Evolutionary conservation across 1,139 yeast genomes (phyloP).

Genomic region (Yamadazyma friedrichii): DNA sequence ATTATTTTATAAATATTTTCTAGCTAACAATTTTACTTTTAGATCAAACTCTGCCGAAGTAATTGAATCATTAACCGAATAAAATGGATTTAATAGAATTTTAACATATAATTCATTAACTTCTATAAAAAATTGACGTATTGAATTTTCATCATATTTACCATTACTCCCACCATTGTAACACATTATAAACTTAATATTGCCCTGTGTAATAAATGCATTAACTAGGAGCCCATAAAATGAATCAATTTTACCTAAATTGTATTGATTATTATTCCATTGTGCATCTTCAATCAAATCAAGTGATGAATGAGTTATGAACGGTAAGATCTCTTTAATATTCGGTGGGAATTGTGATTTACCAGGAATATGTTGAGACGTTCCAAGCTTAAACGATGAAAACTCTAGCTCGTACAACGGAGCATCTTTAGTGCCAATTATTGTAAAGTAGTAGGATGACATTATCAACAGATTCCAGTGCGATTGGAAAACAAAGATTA

Average conservation of each 20-base stretch:
- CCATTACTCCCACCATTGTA: conserved; percentile 39
- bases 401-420: conserved; percentile 89
- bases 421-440: conserved; percentile 82
- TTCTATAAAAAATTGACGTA: conserved; percentile 81
- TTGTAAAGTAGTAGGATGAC: conserved; percentile 79
- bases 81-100: conserved; percentile 84
- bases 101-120: conserved; percentile 86
- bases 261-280: conserved; percentile 66
- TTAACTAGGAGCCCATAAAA: conserved; percentile 80
- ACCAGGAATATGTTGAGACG: conserved; percentile 50
- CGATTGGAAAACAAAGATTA: no score
- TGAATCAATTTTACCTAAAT: conserved; percentile 78
- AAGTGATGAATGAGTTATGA: conserved; percentile 81
- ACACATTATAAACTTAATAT: conserved; percentile 75
- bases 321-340: conserved; percentile 80
- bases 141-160: conserved; percentile 64
- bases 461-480: neutral
- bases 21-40: conserved; percentile 68
- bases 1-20: conserved; percentile 61
- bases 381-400: conserved; percentile 51
- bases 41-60: conserved; percentile 74
- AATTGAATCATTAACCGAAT: conserved; percentile 72
- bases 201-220: conserved; percentile 87
- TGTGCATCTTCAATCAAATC: conserved; percentile 89
- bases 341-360: conserved; percentile 63